These are phyloP conservation scores for Gryganskiella cystojenkinii DNA, from an alignment of 192 early-diverging fungal genomes.

Conservation along the genomic window DNA sequence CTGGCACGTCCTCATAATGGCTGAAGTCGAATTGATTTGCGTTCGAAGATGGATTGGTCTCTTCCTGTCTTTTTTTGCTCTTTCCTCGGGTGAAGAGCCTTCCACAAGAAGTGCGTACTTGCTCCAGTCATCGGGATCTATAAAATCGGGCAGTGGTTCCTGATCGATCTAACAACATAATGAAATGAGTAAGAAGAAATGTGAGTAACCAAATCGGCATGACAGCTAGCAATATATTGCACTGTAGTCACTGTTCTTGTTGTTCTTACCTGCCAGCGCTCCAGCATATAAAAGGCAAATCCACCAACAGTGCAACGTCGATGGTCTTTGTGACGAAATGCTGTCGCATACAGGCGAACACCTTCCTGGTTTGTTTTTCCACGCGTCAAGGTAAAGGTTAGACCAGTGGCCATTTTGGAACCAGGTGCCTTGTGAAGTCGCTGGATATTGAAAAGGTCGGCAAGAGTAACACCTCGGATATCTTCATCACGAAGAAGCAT, in stretches of 20 bases:
- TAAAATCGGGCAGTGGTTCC: background rate
- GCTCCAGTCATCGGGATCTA: background rate
- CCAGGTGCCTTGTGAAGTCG: background rate
- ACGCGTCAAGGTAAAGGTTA: background rate
- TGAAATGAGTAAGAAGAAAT: background rate
- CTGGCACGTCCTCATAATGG: conserved; percentile 7
- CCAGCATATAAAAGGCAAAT: too few relatives aligned
- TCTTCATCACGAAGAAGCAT: conserved; percentile 5
- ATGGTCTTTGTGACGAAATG: conserved; percentile 2
- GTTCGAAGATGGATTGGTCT: background rate
- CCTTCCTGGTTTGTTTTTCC: conserved; percentile 1
- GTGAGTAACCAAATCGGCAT: too few relatives aligned
- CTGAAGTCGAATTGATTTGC: conserved; percentile 5
- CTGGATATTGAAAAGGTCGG: background rate
- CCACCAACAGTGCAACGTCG: conserved; percentile 3
- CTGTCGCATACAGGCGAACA: conserved; percentile 7
- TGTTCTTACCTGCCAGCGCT: too few relatives aligned
- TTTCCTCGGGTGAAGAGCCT: background rate
- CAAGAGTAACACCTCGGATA: background rate
- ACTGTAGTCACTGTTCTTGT: too few relatives aligned
- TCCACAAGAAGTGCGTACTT: conserved; percentile 3
- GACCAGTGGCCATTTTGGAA: background rate
- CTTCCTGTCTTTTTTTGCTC: background rate
- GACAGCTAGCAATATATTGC: too few relatives aligned
- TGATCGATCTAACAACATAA: background rate